A percentile compares a stretch with the other conserved stretches of the same genome.
These are phyloP conservation scores for Somion occarium DNA, from an alignment of 1,284 basidiomycete species.

Conservation along the genomic window DNA sequence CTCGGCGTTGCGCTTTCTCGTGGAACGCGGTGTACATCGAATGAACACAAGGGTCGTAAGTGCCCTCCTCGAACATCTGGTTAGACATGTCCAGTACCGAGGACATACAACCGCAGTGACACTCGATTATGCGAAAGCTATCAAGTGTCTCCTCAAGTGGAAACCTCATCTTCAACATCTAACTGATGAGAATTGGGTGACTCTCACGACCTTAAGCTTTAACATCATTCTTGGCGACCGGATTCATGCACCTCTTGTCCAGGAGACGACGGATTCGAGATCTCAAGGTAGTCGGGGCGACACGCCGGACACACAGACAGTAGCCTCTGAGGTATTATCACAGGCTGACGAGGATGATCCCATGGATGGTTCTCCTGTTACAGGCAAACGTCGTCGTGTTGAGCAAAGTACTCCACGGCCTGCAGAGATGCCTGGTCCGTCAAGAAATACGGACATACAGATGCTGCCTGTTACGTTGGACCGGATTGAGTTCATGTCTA, in stretches of 20 bases:
- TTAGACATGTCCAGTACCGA: slow-evolving; percentile 54
- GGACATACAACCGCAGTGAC: slow-evolving; percentile 61
- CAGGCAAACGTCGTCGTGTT: slow-evolving; percentile 31
- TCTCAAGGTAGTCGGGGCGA: slow-evolving; percentile 21
- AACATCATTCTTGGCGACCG: slow-evolving; percentile 69
- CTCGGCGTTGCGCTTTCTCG: slow-evolving; percentile 65
- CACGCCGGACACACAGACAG: neutral
- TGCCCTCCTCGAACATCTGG: slow-evolving; percentile 63
- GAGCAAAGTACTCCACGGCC: slow-evolving; percentile 9
- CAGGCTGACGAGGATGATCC: slow-evolving; percentile 11
- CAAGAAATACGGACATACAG: slow-evolving; percentile 16
- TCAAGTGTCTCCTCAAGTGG: slow-evolving; percentile 60
- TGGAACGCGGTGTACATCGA: slow-evolving; percentile 49
- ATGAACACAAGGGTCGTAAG: slow-evolving; percentile 52
- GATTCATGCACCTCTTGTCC: slow-evolving; percentile 35
- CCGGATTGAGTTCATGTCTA: slow-evolving; percentile 66
- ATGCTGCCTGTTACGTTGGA: slow-evolving; percentile 42
- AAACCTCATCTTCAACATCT: slow-evolving; percentile 79
- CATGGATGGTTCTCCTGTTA: slow-evolving; percentile 25
- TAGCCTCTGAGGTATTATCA: neutral
- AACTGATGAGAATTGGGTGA: slow-evolving; percentile 62
- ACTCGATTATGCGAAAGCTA: slow-evolving; percentile 78
- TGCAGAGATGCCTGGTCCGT: slow-evolving; percentile 3
- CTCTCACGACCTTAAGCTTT: slow-evolving; percentile 68
- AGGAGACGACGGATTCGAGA: slow-evolving; percentile 33